Conservation (phyloP, 805 yeast species). For the Hanseniaspora pseudoguilliermondii region DNA sequence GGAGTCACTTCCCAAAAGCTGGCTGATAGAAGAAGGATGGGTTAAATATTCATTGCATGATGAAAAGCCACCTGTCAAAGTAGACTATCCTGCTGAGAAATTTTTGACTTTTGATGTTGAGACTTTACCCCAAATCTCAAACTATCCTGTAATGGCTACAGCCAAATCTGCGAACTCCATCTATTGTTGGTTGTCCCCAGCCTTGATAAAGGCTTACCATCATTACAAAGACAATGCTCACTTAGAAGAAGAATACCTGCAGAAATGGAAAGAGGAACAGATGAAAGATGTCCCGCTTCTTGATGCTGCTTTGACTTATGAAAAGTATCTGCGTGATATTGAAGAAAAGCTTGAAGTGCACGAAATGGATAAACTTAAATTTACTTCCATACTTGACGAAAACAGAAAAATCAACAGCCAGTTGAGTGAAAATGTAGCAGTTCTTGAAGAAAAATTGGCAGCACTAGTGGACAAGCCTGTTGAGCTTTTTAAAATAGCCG, state of each 20-base stretch:
- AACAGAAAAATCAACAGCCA: not conserved
- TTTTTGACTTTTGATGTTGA: slow-evolving; percentile 82
- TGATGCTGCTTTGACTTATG: not conserved
- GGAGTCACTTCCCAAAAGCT: slow-evolving; percentile 40
- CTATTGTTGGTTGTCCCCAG: slow-evolving; percentile 94
- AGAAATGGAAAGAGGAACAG: slow-evolving; percentile 1
- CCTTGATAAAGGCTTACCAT: slow-evolving; percentile 29
- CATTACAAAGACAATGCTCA: slow-evolving; percentile 9
- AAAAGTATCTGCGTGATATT: not conserved
- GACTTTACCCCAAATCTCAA: slow-evolving; percentile 60
- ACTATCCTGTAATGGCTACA: slow-evolving; percentile 67
- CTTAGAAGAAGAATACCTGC: not conserved
- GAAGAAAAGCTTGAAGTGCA: not conserved
- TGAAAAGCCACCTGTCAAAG: slow-evolving; percentile 36
- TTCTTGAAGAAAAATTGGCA: not conserved
- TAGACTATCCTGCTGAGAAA: slow-evolving; percentile 58
- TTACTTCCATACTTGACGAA: not conserved
- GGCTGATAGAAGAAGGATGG: slow-evolving; percentile 49
- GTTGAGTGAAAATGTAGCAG: not conserved
- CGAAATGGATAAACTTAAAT: not conserved
- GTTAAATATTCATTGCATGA: slow-evolving; percentile 61
- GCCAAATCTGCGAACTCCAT: slow-evolving; percentile 69
- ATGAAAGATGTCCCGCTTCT: not conserved
- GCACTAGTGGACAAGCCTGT: too few species aligned
- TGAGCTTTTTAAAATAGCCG: not conserved